Percentiles rank a stretch among this genome's conserved stretches.
Evolutionary conservation across 1,284 basidiomycete genomes (phyloP).

Genomic region (Rhodotorula mucilaginosa): DNA sequence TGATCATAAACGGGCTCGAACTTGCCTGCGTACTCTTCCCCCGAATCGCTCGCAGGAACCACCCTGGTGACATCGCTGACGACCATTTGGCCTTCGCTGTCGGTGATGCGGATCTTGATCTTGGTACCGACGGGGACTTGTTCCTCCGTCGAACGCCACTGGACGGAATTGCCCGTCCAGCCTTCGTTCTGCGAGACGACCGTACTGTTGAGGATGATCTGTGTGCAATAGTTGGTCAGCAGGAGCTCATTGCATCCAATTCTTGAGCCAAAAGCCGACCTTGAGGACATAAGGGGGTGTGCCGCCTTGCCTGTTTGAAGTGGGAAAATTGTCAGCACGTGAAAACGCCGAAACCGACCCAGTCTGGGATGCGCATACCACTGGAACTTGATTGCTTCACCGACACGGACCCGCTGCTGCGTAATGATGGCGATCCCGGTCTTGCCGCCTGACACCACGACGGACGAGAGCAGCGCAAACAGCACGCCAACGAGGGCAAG

Average conservation of each 20-base stretch:
- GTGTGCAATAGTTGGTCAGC: background rate
- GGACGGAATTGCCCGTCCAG: slow-evolving; percentile 9
- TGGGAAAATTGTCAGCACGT: background rate
- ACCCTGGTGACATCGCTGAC: slow-evolving; percentile 6
- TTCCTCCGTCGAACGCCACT: slow-evolving; percentile 6
- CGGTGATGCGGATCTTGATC: slow-evolving; percentile 21
- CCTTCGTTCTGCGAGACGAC: slow-evolving; percentile 14
- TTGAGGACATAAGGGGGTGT: slow-evolving; percentile 11
- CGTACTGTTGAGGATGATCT: slow-evolving; percentile 11
- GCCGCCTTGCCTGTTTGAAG: slow-evolving; percentile 6
- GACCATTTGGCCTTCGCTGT: slow-evolving; percentile 3
- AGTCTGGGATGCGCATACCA: slow-evolving; percentile 1
- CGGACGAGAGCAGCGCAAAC: background rate
- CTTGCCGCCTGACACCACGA: background rate
- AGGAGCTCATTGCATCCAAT: too few relatives aligned
- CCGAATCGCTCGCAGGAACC: background rate
- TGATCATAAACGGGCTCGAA: background rate
- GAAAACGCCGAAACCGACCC: background rate
- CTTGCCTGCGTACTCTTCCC: background rate
- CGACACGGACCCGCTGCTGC: background rate
- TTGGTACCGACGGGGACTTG: slow-evolving; percentile 4
- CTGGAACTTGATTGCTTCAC: slow-evolving; percentile 13
- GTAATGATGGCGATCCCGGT: slow-evolving; percentile 7
- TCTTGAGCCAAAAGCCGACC: background rate
- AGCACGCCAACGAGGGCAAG: background rate